Conservation (phyloP, 2,329 filamentous ascomycete species). For the Dactylella cylindrospora region DNA sequence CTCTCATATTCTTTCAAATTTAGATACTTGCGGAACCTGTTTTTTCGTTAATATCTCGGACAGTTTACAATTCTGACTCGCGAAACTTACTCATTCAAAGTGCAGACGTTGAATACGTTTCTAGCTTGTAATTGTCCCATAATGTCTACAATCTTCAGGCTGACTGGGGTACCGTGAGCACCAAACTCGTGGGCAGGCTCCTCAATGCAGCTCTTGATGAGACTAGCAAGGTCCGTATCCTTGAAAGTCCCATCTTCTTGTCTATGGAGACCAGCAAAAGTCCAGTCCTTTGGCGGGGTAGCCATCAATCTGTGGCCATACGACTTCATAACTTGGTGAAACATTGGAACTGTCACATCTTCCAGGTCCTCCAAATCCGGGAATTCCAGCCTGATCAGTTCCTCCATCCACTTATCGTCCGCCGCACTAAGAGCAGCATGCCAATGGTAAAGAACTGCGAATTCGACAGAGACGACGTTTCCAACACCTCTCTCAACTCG, state of each 20-base stretch:
- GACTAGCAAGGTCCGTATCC: constrained; percentile 60
- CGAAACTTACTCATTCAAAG: constrained; percentile 56
- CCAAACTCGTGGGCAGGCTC: constrained; percentile 64
- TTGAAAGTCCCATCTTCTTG: constrained; percentile 56
- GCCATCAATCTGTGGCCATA: constrained; percentile 52
- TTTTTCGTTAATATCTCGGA: constrained; percentile 54
- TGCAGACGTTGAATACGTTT: constrained; percentile 58
- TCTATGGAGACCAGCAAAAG: constrained; percentile 54
- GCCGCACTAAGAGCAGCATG: constrained; percentile 63
- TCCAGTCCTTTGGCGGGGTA: constrained; percentile 53
- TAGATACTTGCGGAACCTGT: constrained; percentile 58
- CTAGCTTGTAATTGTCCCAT: constrained; percentile 65
- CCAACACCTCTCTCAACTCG: constrained; percentile 61
- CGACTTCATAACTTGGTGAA: constrained; percentile 53
- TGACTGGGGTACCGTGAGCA: constrained; percentile 61
- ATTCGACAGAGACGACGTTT: constrained; percentile 69
- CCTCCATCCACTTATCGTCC: constrained; percentile 65
- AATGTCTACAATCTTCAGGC: constrained; percentile 63
- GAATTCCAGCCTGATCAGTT: constrained; percentile 57
- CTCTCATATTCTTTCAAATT: constrained; percentile 57
- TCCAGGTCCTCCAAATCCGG: constrained; percentile 55
- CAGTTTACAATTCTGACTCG: neutral
- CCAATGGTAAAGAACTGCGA: constrained; percentile 68
- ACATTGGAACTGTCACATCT: constrained; percentile 54
- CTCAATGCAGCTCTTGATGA: constrained; percentile 62